A percentile compares a stretch with the other conserved stretches of the same genome.
These are phyloP conservation scores for Silybum marianum DNA, from an alignment of 129 eudicot genomes.

Conservation along the genomic window DNA sequence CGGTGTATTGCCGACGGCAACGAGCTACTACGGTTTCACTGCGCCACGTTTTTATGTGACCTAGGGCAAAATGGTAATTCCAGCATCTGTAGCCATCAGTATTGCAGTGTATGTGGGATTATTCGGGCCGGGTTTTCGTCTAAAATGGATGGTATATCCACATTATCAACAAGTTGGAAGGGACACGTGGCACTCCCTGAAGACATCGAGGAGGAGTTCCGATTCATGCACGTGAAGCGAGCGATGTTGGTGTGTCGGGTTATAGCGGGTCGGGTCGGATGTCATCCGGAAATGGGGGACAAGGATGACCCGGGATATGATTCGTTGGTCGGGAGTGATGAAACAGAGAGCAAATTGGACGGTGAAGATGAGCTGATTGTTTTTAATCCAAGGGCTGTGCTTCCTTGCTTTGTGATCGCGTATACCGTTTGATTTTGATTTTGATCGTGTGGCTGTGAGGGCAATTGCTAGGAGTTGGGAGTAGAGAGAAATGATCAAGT, in stretches of 20 bases:
- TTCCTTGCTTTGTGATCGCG: constrained; percentile 89
- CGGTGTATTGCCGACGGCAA: constrained; percentile 92
- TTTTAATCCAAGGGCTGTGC: constrained; percentile 93
- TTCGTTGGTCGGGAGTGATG: constrained; percentile 71
- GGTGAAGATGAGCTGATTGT: constrained; percentile 81
- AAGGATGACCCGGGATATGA: constrained; percentile 84
- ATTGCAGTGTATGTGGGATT: constrained; percentile 81
- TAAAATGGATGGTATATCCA: constrained; percentile 87
- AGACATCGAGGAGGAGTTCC: constrained; percentile 77
- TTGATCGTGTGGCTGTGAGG: constrained; percentile 41
- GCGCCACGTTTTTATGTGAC: constrained; percentile 74
- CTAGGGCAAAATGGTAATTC: constrained; percentile 81
- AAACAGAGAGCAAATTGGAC: constrained; percentile 40
- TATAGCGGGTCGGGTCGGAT: constrained; percentile 90
- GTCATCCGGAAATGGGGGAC: constrained; percentile 51
- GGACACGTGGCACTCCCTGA: constrained; percentile 84
- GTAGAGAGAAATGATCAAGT: constrained; percentile 9
- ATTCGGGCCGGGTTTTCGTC: constrained; percentile 77
- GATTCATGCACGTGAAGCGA: constrained; percentile 82
- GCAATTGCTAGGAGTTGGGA: background rate
- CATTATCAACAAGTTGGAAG: constrained; percentile 70
- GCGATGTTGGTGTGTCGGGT: constrained; percentile 92
- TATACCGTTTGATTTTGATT: constrained; percentile 54
- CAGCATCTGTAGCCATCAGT: constrained; percentile 61
- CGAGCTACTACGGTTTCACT: constrained; percentile 80